Conservation (phyloP, 1,284 basidiomycete species). For the Heterobasidion annosum region DNA sequence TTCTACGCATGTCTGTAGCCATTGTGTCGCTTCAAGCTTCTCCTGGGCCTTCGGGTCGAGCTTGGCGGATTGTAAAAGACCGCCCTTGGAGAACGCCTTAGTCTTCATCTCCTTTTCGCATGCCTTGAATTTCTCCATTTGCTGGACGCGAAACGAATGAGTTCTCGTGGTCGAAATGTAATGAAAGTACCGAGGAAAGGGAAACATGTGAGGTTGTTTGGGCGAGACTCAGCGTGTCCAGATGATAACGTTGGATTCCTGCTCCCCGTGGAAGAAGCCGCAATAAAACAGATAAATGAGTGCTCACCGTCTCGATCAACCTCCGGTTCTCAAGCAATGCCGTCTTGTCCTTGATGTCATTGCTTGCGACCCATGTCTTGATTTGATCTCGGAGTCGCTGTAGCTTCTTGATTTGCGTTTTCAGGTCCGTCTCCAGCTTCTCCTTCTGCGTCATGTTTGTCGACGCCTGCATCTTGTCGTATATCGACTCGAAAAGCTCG, state of each 20-base stretch:
- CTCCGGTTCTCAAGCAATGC: slow-evolving; percentile 88
- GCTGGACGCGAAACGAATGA: slow-evolving; percentile 39
- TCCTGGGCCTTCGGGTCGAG: slow-evolving; percentile 97
- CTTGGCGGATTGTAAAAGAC: slow-evolving; percentile 88
- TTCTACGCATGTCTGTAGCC: slow-evolving; percentile 85
- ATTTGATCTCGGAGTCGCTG: slow-evolving; percentile 98
- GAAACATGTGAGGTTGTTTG: neutral
- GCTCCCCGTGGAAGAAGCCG: neutral
- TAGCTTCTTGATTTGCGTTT: slow-evolving; percentile 99
- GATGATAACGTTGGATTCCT: too few relatives aligned
- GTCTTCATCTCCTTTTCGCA: slow-evolving; percentile 99
- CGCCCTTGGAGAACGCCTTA: slow-evolving; percentile 99
- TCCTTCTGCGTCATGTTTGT: slow-evolving; percentile 96
- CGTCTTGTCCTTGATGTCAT: slow-evolving; percentile 99
- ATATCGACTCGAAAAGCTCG: slow-evolving; percentile 91
- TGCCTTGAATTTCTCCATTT: slow-evolving; percentile 99
- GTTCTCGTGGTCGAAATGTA: neutral
- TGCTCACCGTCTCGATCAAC: slow-evolving; percentile 93
- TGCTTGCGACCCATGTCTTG: slow-evolving; percentile 97
- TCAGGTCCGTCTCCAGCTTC: slow-evolving; percentile 91
- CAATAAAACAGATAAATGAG: slow-evolving; percentile 1
- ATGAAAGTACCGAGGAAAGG: neutral
- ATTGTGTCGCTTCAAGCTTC: slow-evolving; percentile 84
- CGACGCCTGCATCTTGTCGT: slow-evolving; percentile 93
- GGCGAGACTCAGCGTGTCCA: too few relatives aligned